Conservation (phyloP, 2,329 filamentous ascomycete genomes). For the Tolypocladium ophioglossoides region DNA sequence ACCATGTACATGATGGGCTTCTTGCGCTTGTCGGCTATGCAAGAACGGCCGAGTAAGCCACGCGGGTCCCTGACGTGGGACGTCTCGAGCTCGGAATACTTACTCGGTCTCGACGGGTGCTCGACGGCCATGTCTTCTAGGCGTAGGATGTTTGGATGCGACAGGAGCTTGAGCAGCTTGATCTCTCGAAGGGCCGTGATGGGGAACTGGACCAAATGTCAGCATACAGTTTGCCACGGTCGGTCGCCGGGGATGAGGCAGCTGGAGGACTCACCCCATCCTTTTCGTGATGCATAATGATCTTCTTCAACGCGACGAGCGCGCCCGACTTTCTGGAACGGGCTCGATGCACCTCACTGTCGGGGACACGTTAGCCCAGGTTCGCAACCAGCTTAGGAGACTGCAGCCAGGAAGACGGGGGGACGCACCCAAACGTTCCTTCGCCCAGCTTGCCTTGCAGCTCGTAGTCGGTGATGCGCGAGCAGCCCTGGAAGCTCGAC, state of each 20-base stretch:
- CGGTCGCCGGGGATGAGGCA: background rate
- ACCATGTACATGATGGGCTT: constrained; percentile 96
- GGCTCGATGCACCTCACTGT: constrained; percentile 82
- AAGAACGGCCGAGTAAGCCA: background rate
- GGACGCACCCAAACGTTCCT: constrained; percentile 76
- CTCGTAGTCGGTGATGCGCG: constrained; percentile 70
- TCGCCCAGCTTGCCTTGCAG: constrained; percentile 79
- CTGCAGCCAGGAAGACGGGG: background rate
- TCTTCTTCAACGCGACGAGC: constrained; percentile 90
- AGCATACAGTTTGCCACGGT: background rate
- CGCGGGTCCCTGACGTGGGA: background rate
- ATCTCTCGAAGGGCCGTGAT: constrained; percentile 96
- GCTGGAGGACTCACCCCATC: constrained; percentile 57
- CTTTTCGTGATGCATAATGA: constrained; percentile 98
- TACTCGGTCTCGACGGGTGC: constrained; percentile 51
- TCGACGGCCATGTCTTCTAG: constrained; percentile 97
- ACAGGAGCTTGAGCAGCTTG: constrained; percentile 92
- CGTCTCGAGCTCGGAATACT: constrained; percentile 10
- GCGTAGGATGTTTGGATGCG: constrained; percentile 75
- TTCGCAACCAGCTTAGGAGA: background rate
- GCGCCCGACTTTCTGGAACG: constrained; percentile 63
- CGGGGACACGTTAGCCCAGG: constrained; percentile 5
- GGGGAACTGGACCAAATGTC: constrained; percentile 55
- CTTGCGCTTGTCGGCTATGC: constrained; percentile 62
- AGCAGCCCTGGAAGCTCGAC: constrained; percentile 71